phyloP scores from a whole-genome alignment of 2,329 filamentous ascomycete species.

The Exophiala alcalophila region DNA sequence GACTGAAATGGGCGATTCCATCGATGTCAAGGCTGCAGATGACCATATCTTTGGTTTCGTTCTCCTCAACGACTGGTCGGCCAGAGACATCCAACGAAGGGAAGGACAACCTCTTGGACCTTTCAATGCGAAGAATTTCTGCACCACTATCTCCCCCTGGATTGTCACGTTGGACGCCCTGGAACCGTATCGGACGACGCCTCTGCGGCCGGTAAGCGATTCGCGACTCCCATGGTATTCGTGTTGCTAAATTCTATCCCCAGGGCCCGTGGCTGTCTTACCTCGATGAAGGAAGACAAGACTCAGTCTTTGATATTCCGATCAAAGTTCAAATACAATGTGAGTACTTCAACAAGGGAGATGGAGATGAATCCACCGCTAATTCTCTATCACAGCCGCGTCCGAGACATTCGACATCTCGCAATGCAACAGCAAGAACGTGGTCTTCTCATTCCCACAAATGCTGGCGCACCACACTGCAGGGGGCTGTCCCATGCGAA shows the following conservation, averaged over 20 bases:
- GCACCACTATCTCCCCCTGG: constrained; percentile 61
- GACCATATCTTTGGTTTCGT: constrained; percentile 74
- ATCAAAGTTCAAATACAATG: constrained; percentile 11
- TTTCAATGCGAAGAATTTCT: constrained; percentile 60
- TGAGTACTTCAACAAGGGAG: background rate
- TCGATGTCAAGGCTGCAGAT: constrained; percentile 62
- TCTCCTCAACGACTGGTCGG: constrained; percentile 74
- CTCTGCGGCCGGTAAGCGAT: constrained; percentile 42
- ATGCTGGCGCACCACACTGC: constrained; percentile 77
- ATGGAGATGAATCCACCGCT: background rate
- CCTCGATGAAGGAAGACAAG: constrained; percentile 1
- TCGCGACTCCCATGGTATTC: constrained; percentile 56
- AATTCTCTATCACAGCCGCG: constrained; percentile 1
- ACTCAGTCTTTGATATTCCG: constrained; percentile 9
- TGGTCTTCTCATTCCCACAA: constrained; percentile 76
- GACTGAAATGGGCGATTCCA: constrained; percentile 61
- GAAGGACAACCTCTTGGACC: constrained; percentile 51
- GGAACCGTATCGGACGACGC: constrained; percentile 49
- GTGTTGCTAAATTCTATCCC: constrained; percentile 43
- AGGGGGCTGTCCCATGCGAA: constrained; percentile 69
- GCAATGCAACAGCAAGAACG: constrained; percentile 59
- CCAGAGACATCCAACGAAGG: constrained; percentile 12
- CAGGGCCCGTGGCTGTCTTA: constrained; percentile 7
- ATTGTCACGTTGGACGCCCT: constrained; percentile 59
- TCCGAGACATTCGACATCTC: constrained; percentile 43